phyloP scores from a whole-genome alignment of 2,329 filamentous ascomycete genomes.

The Cladosporium oxysporum region DNA sequence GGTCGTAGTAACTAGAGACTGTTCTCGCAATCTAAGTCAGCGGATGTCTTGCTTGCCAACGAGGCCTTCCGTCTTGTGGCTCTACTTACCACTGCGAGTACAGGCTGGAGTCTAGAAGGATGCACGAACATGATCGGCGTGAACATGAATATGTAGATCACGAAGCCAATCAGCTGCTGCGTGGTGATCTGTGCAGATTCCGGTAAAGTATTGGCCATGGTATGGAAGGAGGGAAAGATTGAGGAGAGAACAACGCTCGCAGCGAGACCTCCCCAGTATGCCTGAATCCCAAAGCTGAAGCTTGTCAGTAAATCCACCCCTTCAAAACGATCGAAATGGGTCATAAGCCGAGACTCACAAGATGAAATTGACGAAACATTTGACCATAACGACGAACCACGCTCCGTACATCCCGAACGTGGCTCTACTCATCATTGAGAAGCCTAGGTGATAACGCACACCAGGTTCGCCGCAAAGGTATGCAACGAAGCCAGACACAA shows the following conservation, averaged over 20 bases:
- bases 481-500: constrained; percentile 25
- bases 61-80: neutral
- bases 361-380: constrained; percentile 28
- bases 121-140: constrained; percentile 21
- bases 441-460: constrained; percentile 26
- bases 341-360: constrained; percentile 6
- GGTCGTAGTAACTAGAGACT: neutral
- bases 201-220: constrained; percentile 30
- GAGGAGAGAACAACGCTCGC: constrained; percentile 26
- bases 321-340: neutral
- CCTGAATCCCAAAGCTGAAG: constrained; percentile 25
- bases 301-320: neutral
- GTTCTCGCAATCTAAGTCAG: neutral
- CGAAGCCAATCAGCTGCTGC: constrained; percentile 18
- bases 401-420: constrained; percentile 28
- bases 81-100: constrained; percentile 13
- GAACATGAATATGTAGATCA: constrained; percentile 24
- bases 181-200: constrained; percentile 20
- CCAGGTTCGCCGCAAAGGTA: constrained; percentile 26
- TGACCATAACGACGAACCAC: constrained; percentile 30
- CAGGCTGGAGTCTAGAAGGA: constrained; percentile 19
- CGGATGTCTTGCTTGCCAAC: neutral
- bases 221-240: constrained; percentile 27
- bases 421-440: constrained; percentile 27
- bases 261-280: constrained; percentile 29